A percentile compares a stretch with the other conserved stretches of the same genome.
Conservation (phyloP, 495 filamentous ascomycete genomes). For the Cercophora newfieldiana region DNA sequence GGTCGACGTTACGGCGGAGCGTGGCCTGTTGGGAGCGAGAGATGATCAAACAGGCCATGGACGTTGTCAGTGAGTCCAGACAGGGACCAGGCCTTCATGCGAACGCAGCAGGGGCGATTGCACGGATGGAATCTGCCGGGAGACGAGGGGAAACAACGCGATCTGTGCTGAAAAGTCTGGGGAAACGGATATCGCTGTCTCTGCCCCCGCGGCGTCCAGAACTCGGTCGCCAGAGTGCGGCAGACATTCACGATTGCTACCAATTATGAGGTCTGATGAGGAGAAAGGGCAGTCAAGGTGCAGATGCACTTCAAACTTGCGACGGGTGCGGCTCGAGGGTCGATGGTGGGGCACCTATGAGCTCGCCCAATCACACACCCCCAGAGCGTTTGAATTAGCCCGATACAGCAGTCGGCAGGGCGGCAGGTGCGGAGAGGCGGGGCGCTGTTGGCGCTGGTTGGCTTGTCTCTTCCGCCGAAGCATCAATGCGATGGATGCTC, state of each 20-base stretch:
- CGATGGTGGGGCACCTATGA: not conserved
- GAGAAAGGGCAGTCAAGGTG: not conserved
- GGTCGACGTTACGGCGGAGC: slow-evolving; percentile 12
- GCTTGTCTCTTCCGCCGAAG: slow-evolving; percentile 1
- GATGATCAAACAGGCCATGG: slow-evolving; percentile 31
- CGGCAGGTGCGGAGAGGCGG: not conserved
- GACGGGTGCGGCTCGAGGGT: slow-evolving; percentile 14
- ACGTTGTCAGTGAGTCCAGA: slow-evolving; percentile 12
- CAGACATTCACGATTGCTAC: not conserved
- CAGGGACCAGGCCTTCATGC: slow-evolving; percentile 25
- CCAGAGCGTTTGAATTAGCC: slow-evolving; percentile 3
- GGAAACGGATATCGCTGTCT: slow-evolving; percentile 4
- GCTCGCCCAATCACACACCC: slow-evolving; percentile 7
- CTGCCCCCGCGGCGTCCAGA: not conserved
- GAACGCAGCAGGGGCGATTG: slow-evolving; percentile 2
- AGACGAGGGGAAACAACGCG: slow-evolving; percentile 6
- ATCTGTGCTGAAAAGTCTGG: slow-evolving; percentile 20
- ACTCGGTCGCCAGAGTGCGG: not conserved
- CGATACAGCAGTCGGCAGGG: slow-evolving; percentile 10
- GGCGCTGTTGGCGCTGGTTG: slow-evolving; percentile 14
- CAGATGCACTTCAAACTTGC: slow-evolving; percentile 16
- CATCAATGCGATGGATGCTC: slow-evolving; percentile 19
- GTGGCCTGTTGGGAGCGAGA: slow-evolving; percentile 14
- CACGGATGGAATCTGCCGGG: not conserved
- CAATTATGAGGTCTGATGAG: not conserved